Evolutionary conservation across 768 basidiomycete species (phyloP).

Genomic region (Tylopilus plumbeoviolaceoides): DNA sequence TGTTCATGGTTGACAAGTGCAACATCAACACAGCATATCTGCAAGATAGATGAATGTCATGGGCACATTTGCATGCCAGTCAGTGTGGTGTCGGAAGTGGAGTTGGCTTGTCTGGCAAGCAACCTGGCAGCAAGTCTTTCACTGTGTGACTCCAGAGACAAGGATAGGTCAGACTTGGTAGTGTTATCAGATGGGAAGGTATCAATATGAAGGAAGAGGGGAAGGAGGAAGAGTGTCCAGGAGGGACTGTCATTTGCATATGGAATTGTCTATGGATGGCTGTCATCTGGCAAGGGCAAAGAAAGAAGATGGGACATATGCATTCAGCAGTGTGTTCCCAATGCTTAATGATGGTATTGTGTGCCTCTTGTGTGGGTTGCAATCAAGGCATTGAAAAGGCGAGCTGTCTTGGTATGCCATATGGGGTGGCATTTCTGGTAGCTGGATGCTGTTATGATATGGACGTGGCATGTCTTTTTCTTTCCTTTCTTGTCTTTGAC

Average conservation of each 20-base stretch:
- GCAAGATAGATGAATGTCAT: no score
- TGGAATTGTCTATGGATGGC: slow-evolving; percentile 59
- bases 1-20: no score
- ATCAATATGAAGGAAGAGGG: slow-evolving; percentile 5
- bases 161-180: slow-evolving; percentile 5
- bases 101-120: slow-evolving; percentile 27
- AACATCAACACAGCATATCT: no score
- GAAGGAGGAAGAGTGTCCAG: slow-evolving; percentile 36
- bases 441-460: no score
- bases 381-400: slow-evolving; percentile 63
- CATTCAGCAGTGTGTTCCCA: slow-evolving; percentile 86
- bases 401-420: slow-evolving; percentile 67
- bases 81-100: slow-evolving; percentile 1
- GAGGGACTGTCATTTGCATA: slow-evolving; percentile 64
- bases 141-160: slow-evolving; percentile 31
- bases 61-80: no score
- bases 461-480: no score
- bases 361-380: slow-evolving; percentile 64
- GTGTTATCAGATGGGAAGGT: slow-evolving; percentile 16
- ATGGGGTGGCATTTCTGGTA: slow-evolving; percentile 52
- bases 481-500: no score
- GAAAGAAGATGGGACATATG: slow-evolving; percentile 43
- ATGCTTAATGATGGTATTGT: slow-evolving; percentile 67
- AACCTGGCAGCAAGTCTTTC: slow-evolving; percentile 41
- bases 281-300: slow-evolving; percentile 36